Conservation (phyloP, 2,329 filamentous ascomycete species). For the Cercospora sojina region DNA sequence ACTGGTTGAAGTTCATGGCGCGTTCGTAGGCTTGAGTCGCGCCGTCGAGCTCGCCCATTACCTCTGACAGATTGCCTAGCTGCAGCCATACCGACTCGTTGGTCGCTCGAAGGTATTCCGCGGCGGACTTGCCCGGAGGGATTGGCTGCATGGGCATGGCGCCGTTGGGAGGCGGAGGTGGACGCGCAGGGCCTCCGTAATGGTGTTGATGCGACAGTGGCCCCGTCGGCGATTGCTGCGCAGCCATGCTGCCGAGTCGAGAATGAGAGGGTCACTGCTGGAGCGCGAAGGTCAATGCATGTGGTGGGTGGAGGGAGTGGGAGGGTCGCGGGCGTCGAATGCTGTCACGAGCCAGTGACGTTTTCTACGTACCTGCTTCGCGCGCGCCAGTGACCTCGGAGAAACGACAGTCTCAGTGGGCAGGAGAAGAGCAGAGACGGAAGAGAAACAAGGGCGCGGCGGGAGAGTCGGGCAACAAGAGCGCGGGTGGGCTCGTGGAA, state of each 20-base stretch:
- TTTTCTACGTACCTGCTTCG: constrained; percentile 6
- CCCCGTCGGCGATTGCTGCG: constrained; percentile 75
- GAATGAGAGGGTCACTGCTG: not conserved
- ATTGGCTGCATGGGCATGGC: constrained; percentile 47
- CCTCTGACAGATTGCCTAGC: constrained; percentile 81
- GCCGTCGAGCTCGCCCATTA: constrained; percentile 83
- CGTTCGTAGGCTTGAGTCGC: constrained; percentile 89
- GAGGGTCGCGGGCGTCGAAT: not conserved
- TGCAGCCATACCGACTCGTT: constrained; percentile 92
- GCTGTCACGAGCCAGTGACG: constrained; percentile 9
- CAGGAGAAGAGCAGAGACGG: not conserved
- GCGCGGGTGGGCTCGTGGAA: not conserved
- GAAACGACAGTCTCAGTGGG: not conserved
- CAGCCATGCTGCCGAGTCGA: constrained; percentile 33
- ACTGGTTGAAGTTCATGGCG: constrained; percentile 80
- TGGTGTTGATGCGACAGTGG: constrained; percentile 62
- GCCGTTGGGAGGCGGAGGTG: constrained; percentile 59
- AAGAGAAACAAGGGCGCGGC: not conserved
- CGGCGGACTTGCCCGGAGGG: constrained; percentile 60
- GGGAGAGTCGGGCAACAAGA: not conserved
- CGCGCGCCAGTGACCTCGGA: not conserved
- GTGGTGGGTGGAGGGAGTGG: not conserved
- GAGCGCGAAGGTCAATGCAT: not conserved
- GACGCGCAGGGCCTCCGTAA: constrained; percentile 64
- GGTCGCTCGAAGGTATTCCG: constrained; percentile 72